Base-by-base conservation (phyloP, 306 rosid species). In the Prunus mira region DNA sequence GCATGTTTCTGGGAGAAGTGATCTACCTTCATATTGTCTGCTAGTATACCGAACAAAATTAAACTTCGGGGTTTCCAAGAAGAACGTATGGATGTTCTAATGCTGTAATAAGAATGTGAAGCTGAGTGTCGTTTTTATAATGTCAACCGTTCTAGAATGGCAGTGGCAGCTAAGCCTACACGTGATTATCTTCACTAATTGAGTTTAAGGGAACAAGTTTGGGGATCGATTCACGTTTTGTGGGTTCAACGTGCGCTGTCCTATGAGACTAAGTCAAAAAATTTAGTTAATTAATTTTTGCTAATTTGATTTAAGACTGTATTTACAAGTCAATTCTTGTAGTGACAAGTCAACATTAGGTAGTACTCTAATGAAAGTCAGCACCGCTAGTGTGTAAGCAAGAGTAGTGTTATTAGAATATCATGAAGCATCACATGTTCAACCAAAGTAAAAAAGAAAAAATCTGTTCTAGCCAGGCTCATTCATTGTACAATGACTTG, bases 211-310 rank as follows among this genome's bases (percentile, higher is more conserved):
- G 68, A 58, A 20, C 27, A 45, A 68, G 64, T 50, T 51, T 20
- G 30, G 51, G 51, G 51, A 47, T 61, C 15, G 76, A 78, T 78
- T 76, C 76, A 62, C 71, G 17, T 60, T 78, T 78, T 22, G 12
- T 22, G 81, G 81, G 41, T 78, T 78, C 64, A 60, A 45, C 18
- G 56, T 20, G 6, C 50, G 50, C 50, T 32, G 50, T 46, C 11
- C 50, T 9, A 5, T 5, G 3, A 46, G 50, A 32, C 14, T 46
- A 46, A 46, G 14, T 12, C 50, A 46, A 46, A 46, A 46, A 9
- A 46, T 0, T 51, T 32, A 32, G 38, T 32, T 32, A 32, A 32
- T 32, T 32, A 5, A 5, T 32, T 32, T 32, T 32, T 5, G 38
- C 38, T 32, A 32, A 57, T 63, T 63, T 63, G 5, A 63, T 63